Evolutionary conservation across 495 filamentous ascomycete genomes (phyloP).

Genomic region (Talaromyces borbonicus): DNA sequence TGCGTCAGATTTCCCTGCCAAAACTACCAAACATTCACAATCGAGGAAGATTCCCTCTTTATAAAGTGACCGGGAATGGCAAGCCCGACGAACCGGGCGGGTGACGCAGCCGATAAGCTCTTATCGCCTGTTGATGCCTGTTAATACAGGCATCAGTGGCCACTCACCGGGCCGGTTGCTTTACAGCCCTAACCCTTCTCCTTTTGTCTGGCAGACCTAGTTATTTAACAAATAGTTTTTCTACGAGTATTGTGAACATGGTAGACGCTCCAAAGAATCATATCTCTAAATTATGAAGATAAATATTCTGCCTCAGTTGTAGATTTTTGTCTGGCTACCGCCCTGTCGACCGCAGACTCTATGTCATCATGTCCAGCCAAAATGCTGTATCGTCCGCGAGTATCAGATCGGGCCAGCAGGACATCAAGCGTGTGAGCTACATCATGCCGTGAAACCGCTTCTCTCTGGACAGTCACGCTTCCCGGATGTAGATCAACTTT

Average conservation of each 20-base stretch:
- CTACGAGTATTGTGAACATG: too few species aligned
- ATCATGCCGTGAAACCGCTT: background rate
- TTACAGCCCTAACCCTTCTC: too few species aligned
- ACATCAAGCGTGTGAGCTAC: background rate
- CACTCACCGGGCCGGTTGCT: background rate
- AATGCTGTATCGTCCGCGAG: background rate
- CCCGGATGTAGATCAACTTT: background rate
- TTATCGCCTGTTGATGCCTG: background rate
- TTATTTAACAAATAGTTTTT: too few species aligned
- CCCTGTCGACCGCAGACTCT: background rate
- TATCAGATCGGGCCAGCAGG: background rate
- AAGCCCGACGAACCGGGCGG: background rate
- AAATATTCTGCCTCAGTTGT: too few species aligned
- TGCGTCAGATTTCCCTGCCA: too few species aligned
- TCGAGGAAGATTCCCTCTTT: too few species aligned
- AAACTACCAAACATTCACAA: too few species aligned
- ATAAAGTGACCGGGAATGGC: background rate
- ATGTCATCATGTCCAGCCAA: background rate
- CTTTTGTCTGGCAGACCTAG: too few species aligned
- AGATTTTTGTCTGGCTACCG: background rate
- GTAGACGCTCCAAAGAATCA: too few species aligned
- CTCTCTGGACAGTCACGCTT: background rate
- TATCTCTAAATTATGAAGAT: too few species aligned
- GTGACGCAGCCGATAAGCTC: conserved; percentile 4
- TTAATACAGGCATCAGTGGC: background rate